phyloP scores from a whole-genome alignment of 768 basidiomycete genomes.

The Trametes maxima region DNA sequence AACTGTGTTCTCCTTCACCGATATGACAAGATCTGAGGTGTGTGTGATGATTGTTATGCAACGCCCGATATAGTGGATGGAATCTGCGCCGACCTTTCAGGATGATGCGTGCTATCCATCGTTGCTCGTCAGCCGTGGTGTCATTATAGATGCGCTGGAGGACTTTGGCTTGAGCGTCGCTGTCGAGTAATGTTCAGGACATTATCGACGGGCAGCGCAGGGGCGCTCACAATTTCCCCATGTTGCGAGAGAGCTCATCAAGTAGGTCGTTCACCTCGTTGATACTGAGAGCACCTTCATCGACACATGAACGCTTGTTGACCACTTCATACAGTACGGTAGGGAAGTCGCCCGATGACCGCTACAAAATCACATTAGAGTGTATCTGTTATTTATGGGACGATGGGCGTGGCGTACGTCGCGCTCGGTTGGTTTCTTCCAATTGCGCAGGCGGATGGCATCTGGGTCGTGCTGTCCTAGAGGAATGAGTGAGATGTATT shows the following conservation, averaged over 20 bases:
- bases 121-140: constrained; percentile 84
- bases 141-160: constrained; percentile 77
- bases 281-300: constrained; percentile 74
- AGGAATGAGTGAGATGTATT: constrained; percentile 88
- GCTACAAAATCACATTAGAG: constrained; percentile 39
- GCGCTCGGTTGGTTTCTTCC: constrained; percentile 82
- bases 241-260: constrained; percentile 72
- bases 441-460: constrained; percentile 80
- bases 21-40: constrained; percentile 80
- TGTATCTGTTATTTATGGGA: background rate
- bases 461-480: constrained; percentile 80
- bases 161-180: constrained; percentile 74
- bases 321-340: constrained; percentile 87
- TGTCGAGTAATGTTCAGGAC: constrained; percentile 32
- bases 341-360: constrained; percentile 84
- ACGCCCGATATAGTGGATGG: no score
- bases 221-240: constrained; percentile 70
- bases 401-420: constrained; percentile 46
- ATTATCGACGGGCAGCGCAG: constrained; percentile 12
- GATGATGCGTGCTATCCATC: constrained; percentile 96
- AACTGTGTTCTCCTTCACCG: constrained; percentile 92
- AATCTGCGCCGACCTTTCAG: constrained; percentile 68
- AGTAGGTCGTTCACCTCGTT: constrained; percentile 82
- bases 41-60: background rate
- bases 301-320: constrained; percentile 77